These are phyloP conservation scores for Heteromeles arbutifolia DNA, from an alignment of 306 rosid species.

Conservation along the genomic window DNA sequence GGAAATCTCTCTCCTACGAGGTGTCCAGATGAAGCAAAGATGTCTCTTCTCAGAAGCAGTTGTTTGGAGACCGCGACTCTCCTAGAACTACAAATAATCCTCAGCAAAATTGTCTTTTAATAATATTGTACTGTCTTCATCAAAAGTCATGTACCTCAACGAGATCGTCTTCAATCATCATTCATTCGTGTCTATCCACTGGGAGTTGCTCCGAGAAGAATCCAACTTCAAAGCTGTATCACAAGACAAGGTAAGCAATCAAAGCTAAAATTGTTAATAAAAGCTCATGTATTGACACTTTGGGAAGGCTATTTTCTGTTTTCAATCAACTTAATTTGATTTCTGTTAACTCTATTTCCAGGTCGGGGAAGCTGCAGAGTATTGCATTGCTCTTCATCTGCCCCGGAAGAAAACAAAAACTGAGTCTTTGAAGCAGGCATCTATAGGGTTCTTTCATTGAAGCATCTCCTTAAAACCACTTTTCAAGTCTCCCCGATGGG, in stretches of 20 bases:
- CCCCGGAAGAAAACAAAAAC: neutral
- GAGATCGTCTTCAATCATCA: neutral
- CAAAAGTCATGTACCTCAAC: too few species aligned
- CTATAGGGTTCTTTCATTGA: too few species aligned
- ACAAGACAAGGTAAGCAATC: constrained; percentile 37
- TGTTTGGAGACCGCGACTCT: neutral
- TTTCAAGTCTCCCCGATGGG: neutral
- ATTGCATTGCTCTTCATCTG: neutral
- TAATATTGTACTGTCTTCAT: too few species aligned
- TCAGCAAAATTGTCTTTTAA: neutral
- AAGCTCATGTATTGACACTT: neutral
- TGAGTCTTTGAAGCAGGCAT: too few species aligned
- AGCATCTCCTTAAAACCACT: neutral
- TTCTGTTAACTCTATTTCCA: constrained; percentile 18
- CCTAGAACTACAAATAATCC: constrained; percentile 6
- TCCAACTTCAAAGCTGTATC: neutral
- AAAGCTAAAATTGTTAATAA: neutral
- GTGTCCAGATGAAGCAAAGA: neutral
- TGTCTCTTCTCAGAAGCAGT: neutral
- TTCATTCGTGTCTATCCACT: neutral
- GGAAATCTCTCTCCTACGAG: neutral
- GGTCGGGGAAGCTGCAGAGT: constrained; percentile 22
- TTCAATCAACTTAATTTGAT: constrained; percentile 9
- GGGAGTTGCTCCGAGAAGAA: neutral
- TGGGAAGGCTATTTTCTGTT: neutral